phyloP scores from a whole-genome alignment of 2,329 filamentous ascomycete genomes.

The Geosmithia putterillii region DNA sequence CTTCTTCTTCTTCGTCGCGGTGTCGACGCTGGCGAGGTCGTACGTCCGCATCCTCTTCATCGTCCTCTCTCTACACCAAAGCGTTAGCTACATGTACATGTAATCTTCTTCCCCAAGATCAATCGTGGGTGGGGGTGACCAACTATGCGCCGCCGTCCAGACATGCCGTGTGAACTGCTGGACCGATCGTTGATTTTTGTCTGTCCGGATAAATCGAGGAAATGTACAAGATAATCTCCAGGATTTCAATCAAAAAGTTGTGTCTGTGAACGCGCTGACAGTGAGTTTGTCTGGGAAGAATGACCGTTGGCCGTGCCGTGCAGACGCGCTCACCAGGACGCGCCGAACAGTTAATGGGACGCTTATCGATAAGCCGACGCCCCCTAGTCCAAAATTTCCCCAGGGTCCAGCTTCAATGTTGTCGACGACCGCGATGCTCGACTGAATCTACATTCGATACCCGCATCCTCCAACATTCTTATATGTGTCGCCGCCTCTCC shows the following conservation, averaged over 20 bases:
- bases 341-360: background rate
- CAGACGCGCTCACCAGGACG: background rate
- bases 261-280: too few species aligned
- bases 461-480: background rate
- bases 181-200: too few species aligned
- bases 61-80: constrained; percentile 1
- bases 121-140: constrained; percentile 1
- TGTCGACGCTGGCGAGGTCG: constrained; percentile 18
- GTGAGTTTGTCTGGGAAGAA: too few species aligned
- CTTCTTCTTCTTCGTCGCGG: constrained; percentile 15
- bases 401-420: background rate
- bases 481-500: background rate
- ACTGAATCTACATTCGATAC: too few species aligned
- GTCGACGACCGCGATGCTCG: background rate
- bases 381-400: constrained; percentile 2
- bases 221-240: too few species aligned
- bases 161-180: background rate
- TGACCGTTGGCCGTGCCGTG: background rate
- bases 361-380: background rate
- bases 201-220: too few species aligned
- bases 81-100: background rate
- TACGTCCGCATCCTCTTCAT: constrained; percentile 14
- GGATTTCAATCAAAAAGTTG: too few species aligned
- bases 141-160: constrained; percentile 17
- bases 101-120: constrained; percentile 1